Evolutionary conservation across 768 basidiomycete genomes (phyloP).

Genomic region (Phylloporus scabripes): DNA sequence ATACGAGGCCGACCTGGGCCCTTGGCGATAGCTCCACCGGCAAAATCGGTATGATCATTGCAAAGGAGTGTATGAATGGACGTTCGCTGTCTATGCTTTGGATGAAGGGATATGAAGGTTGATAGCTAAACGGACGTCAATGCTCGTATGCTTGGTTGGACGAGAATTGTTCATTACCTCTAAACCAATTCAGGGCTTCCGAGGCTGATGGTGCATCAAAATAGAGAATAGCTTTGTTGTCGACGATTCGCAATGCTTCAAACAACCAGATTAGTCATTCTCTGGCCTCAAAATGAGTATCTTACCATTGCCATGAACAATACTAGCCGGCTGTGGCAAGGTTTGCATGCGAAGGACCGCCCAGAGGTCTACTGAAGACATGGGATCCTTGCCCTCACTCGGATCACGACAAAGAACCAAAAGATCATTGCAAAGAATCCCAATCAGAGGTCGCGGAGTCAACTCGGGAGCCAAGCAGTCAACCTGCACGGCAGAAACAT

Average conservation of each 20-base stretch:
- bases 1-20: constrained; percentile 26
- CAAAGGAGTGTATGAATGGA: constrained; percentile 8
- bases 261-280: constrained; percentile 5
- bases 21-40: constrained; percentile 7
- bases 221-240: constrained; percentile 88
- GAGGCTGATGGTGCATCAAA: constrained; percentile 82
- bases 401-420: constrained; percentile 89
- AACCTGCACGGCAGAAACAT: constrained; percentile 77
- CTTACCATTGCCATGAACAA: constrained; percentile 81
- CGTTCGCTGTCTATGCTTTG: constrained; percentile 48
- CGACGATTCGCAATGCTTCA: constrained; percentile 77
- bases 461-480: constrained; percentile 86
- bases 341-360: constrained; percentile 96
- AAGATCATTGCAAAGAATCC: constrained; percentile 89
- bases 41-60: constrained; percentile 2
- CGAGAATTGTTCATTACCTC: constrained; percentile 48
- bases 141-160: neutral
- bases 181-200: constrained; percentile 85
- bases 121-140: constrained; percentile 51
- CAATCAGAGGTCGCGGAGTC: constrained; percentile 72
- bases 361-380: constrained; percentile 84
- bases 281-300: constrained; percentile 2
- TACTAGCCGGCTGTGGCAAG: constrained; percentile 81
- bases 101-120: constrained; percentile 85
- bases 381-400: constrained; percentile 70